Conservation (phyloP, 805 yeast genomes). For the Cyberlindnera japonica region DNA sequence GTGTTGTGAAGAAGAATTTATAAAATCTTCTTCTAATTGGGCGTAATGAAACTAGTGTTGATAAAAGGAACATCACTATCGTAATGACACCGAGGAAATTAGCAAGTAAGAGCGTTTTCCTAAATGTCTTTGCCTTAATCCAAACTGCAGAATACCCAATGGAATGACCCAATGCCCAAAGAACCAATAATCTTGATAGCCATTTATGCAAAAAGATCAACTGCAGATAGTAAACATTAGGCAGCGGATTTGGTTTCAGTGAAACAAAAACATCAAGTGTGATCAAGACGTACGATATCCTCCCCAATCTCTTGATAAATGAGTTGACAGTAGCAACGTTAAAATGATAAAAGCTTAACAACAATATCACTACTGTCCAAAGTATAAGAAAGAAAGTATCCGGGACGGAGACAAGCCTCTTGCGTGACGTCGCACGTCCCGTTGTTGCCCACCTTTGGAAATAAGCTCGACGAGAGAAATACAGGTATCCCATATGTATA, state of each 20-base stretch:
- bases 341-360: conserved; percentile 34
- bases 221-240: conserved; percentile 48
- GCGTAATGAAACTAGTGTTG: conserved; percentile 44
- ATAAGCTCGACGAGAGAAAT: conserved; percentile 32
- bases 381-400: conserved; percentile 32
- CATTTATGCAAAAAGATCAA: conserved; percentile 63
- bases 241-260: conserved; percentile 51
- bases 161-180: conserved; percentile 46
- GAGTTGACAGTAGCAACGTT: conserved; percentile 32
- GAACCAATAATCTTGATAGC: conserved; percentile 56
- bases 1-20: conserved; percentile 51
- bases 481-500: conserved; percentile 36
- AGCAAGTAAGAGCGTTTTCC: conserved; percentile 33
- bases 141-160: conserved; percentile 50
- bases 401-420: conserved; percentile 34
- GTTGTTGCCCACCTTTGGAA: conserved; percentile 35
- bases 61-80: conserved; percentile 32
- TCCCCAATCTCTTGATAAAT: conserved; percentile 54
- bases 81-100: conserved; percentile 55
- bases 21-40: conserved; percentile 49
- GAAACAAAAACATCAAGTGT: conserved; percentile 56
- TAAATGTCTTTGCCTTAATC: conserved; percentile 35
- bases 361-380: conserved; percentile 34
- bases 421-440: conserved; percentile 35
- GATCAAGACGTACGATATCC: conserved; percentile 54